These are phyloP conservation scores for Actinomortierella wolfii DNA, from an alignment of 371 early-diverging fungal species.

Conservation along the genomic window DNA sequence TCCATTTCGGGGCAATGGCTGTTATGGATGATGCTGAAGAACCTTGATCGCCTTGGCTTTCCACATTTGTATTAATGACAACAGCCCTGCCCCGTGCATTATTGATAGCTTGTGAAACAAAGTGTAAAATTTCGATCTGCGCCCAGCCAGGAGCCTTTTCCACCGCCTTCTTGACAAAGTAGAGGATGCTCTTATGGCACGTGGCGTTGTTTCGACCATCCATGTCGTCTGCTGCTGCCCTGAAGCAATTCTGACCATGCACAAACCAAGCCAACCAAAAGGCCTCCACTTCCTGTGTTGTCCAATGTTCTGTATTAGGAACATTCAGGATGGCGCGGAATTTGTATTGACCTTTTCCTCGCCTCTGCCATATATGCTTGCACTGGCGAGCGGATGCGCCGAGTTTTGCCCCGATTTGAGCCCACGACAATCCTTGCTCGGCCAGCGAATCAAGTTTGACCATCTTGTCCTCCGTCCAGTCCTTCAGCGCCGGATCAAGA, in stretches of 20 bases:
- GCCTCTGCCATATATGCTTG: constrained; percentile 31
- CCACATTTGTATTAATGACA: not conserved
- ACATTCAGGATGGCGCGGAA: constrained; percentile 10
- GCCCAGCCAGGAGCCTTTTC: constrained; percentile 34
- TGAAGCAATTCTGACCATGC: not conserved
- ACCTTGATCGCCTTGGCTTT: not conserved
- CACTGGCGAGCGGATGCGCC: constrained; percentile 14
- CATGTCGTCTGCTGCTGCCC: too few relatives aligned
- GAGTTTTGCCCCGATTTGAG: constrained; percentile 7
- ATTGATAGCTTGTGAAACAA: constrained; percentile 9
- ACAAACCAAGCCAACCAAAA: constrained; percentile 28
- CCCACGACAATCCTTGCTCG: constrained; percentile 19
- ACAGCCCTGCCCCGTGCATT: constrained; percentile 6
- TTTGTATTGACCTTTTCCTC: constrained; percentile 21
- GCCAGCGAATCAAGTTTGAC: constrained; percentile 32
- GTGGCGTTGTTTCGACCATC: too few relatives aligned
- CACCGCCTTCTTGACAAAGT: constrained; percentile 11
- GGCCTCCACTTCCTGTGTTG: constrained; percentile 8
- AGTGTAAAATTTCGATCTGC: constrained; percentile 23
- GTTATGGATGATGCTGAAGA: not conserved
- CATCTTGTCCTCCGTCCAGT: constrained; percentile 37
- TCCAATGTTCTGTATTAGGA: constrained; percentile 2
- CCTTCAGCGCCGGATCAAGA: constrained; percentile 20
- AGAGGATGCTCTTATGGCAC: too few relatives aligned
- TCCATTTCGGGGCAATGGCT: constrained; percentile 9